phyloP scores from a whole-genome alignment of 1,284 basidiomycete species.

The Phylloboletellus chloephorus region DNA sequence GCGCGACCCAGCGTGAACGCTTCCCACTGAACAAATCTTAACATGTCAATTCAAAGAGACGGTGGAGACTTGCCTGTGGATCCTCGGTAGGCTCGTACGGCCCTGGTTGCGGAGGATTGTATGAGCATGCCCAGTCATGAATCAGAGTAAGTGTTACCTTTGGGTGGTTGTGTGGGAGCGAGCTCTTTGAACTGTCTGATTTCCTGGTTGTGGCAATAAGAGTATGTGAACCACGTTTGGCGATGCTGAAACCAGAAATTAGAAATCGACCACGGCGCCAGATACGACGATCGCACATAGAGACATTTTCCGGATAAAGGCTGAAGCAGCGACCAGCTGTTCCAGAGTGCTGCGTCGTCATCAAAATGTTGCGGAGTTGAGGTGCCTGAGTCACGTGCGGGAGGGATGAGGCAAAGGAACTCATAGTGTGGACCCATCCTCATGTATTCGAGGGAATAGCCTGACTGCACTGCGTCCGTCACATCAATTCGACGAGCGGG shows the following conservation, averaged over 20 bases:
- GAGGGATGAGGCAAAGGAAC: constrained; percentile 73
- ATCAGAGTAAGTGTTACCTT: constrained; percentile 42
- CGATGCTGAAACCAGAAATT: constrained; percentile 49
- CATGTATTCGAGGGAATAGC: constrained; percentile 61
- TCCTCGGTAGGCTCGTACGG: constrained; percentile 77
- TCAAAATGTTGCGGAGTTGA: constrained; percentile 47
- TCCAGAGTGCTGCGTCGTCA: constrained; percentile 56
- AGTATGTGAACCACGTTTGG: constrained; percentile 94
- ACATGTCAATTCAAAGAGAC: constrained; percentile 14
- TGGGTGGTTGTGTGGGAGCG: constrained; percentile 50
- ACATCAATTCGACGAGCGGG: constrained; percentile 12
- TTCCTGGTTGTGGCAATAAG: constrained; percentile 87
- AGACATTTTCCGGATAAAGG: constrained; percentile 71
- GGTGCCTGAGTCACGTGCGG: constrained; percentile 46
- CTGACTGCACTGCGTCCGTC: constrained; percentile 13
- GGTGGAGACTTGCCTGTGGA: constrained; percentile 48
- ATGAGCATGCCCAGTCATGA: constrained; percentile 19
- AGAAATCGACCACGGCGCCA: constrained; percentile 15
- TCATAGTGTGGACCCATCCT: constrained; percentile 60
- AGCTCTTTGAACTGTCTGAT: constrained; percentile 86
- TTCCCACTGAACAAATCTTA: constrained; percentile 55
- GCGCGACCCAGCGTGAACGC: constrained; percentile 75
- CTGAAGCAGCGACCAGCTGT: constrained; percentile 75
- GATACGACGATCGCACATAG: constrained; percentile 54
- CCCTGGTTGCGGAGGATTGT: constrained; percentile 37